Conservation (phyloP, 2,329 filamentous ascomycete genomes). For the Canariomyces notabilis region DNA sequence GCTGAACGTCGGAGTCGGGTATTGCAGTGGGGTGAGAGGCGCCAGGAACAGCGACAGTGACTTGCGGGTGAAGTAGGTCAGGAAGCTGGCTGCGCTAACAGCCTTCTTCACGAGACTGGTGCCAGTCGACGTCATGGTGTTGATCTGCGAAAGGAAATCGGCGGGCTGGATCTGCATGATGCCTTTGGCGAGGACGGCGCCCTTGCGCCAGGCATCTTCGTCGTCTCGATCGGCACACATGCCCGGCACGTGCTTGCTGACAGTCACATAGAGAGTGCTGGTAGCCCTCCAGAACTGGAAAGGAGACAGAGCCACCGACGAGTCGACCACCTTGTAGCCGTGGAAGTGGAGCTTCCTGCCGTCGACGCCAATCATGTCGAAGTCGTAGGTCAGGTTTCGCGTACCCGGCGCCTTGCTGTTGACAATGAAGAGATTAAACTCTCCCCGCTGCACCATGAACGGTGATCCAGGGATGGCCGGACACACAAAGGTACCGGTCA, state of each 20-base stretch:
- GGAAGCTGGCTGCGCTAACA: constrained; percentile 44
- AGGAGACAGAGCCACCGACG: constrained; percentile 52
- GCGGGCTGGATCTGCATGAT: constrained; percentile 51
- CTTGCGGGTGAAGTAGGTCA: constrained; percentile 52
- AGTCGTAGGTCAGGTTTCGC: constrained; percentile 56
- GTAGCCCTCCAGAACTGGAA: constrained; percentile 57
- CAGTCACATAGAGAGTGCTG: constrained; percentile 57
- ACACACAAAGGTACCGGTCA: constrained; percentile 57
- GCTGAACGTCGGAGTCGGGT: constrained; percentile 43
- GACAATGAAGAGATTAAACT: constrained; percentile 52
- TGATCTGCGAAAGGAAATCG: constrained; percentile 52
- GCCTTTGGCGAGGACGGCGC: constrained; percentile 50
- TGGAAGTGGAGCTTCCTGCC: constrained; percentile 52
- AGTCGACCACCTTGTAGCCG: constrained; percentile 58
- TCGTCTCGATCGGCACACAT: constrained; percentile 27
- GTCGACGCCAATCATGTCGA: constrained; percentile 52
- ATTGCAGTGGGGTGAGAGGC: constrained; percentile 52
- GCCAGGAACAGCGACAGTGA: constrained; percentile 49
- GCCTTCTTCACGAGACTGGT: constrained; percentile 40
- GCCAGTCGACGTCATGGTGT: constrained; percentile 49
- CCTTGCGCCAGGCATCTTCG: constrained; percentile 38
- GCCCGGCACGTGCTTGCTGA: constrained; percentile 38
- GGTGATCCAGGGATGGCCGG: constrained; percentile 51
- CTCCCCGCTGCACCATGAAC: constrained; percentile 55
- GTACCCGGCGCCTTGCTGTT: constrained; percentile 52